These are phyloP conservation scores for Auriscalpium orientale DNA, from an alignment of 768 basidiomycete species.

Conservation along the genomic window DNA sequence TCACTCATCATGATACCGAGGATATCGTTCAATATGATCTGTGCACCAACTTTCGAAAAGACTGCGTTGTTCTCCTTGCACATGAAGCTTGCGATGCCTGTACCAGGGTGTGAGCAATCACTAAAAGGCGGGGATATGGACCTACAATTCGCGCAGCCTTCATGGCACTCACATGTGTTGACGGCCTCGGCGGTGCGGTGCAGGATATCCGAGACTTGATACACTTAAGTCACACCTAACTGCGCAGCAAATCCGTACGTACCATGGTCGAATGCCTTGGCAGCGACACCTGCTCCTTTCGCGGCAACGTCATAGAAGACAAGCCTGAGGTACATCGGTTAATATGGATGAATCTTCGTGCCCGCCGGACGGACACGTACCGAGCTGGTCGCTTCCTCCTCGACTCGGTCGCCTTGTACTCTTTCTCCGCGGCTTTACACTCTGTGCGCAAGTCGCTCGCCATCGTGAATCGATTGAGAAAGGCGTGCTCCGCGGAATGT, in stretches of 20 bases:
- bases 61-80: constrained; percentile 73
- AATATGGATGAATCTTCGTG: not conserved
- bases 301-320: constrained; percentile 76
- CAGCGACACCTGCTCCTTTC: constrained; percentile 52
- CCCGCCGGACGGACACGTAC: constrained; percentile 22
- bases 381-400: constrained; percentile 62
- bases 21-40: constrained; percentile 54
- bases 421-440: constrained; percentile 75
- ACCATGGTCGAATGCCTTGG: constrained; percentile 82
- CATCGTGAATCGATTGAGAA: constrained; percentile 70
- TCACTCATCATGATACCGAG: constrained; percentile 37
- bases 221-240: too few species aligned
- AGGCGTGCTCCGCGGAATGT: constrained; percentile 79
- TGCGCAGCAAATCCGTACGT: constrained; percentile 7
- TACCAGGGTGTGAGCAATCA: not conserved
- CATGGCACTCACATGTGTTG: constrained; percentile 53
- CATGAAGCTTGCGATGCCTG: constrained; percentile 58
- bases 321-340: constrained; percentile 36
- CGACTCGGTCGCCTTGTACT: constrained; percentile 47
- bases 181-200: constrained; percentile 49
- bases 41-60: constrained; percentile 68
- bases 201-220: constrained; percentile 47
- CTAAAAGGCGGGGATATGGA: not conserved
- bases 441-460: constrained; percentile 70
- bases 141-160: constrained; percentile 69